Conservation (phyloP, 768 basidiomycete species). For the Phanerochaete sordida region DNA sequence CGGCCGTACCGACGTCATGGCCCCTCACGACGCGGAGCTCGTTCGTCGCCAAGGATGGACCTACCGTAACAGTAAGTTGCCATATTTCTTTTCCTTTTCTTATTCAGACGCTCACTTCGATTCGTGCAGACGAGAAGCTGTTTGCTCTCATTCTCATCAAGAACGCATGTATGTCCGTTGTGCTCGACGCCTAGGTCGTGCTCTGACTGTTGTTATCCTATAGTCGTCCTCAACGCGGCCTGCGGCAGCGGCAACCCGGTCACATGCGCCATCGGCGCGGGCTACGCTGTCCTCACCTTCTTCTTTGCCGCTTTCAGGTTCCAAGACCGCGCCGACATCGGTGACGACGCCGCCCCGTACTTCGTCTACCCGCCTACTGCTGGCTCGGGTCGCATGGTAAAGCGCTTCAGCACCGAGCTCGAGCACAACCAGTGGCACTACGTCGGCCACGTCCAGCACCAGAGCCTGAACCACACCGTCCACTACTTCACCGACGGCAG, state of each 20-base stretch:
- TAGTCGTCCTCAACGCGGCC: background rate
- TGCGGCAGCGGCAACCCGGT: background rate
- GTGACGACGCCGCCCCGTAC: background rate
- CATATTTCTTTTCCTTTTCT: background rate
- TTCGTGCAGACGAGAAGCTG: background rate
- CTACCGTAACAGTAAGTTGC: background rate
- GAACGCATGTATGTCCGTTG: background rate
- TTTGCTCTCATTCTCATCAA: background rate
- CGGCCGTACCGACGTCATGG: background rate
- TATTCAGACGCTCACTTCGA: background rate
- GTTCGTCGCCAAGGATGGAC: conserved; percentile 2
- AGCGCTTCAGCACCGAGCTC: background rate
- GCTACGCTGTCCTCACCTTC: background rate
- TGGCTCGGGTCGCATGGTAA: background rate
- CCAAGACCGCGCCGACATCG: background rate
- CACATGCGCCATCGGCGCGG: background rate
- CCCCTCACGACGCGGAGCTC: background rate
- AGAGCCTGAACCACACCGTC: background rate
- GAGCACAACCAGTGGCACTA: background rate
- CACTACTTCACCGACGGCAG: background rate
- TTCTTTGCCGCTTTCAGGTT: background rate
- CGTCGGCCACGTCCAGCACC: background rate
- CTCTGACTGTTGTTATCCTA: background rate
- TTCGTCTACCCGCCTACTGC: background rate
- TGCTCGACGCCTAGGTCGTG: background rate